Conservation (phyloP, 1,284 basidiomycete genomes). For the Rhodotorula sp. region DNA sequence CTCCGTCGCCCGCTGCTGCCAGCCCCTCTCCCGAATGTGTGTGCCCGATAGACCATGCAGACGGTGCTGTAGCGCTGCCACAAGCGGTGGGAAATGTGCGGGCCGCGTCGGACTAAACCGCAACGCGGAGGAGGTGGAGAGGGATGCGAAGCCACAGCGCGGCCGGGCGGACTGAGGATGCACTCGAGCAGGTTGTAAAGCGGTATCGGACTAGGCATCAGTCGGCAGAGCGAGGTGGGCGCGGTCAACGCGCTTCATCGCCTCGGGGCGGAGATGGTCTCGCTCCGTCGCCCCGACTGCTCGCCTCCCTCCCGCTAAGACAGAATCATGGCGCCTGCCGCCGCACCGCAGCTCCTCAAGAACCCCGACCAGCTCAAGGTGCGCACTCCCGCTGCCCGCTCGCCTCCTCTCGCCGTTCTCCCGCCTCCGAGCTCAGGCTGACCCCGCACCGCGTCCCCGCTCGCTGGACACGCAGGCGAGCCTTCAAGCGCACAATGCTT, state of each 20-base stretch:
- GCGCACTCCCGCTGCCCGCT: neutral
- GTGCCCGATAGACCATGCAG: too few species aligned
- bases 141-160: too few species aligned
- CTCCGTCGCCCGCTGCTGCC: too few species aligned
- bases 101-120: too few species aligned
- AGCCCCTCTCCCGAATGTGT: too few species aligned
- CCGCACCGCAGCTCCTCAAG: neutral
- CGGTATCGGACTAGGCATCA: too few species aligned
- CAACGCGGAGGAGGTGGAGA: too few species aligned
- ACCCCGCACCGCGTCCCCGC: neutral
- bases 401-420: neutral
- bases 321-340: neutral
- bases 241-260: neutral
- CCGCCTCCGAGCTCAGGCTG: slow-evolving; percentile 6
- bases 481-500: slow-evolving; percentile 76
- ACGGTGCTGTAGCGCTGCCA: too few species aligned
- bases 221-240: neutral
- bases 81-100: too few species aligned
- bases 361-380: slow-evolving; percentile 16
- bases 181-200: neutral
- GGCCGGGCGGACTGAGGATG: too few species aligned
- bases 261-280: neutral
- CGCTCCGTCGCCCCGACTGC: neutral
- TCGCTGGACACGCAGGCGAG: slow-evolving; percentile 56
- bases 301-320: neutral